These are phyloP conservation scores for Raphanus sativus DNA, from an alignment of 345 rosid genomes.

Conservation along the genomic window DNA sequence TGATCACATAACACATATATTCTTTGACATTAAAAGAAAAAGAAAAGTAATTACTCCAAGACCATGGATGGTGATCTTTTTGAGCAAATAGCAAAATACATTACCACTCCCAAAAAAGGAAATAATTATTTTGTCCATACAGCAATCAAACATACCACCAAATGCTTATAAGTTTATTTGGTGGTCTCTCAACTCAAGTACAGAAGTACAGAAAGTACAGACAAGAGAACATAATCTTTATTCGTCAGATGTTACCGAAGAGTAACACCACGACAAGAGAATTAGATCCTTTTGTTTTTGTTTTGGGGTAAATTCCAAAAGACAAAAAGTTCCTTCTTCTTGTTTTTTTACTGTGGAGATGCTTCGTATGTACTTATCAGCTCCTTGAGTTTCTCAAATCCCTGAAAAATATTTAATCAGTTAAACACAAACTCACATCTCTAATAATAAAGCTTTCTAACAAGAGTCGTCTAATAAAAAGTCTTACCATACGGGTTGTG, in stretches of 20 bases:
- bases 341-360: neutral
- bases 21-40: too few species aligned
- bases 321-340: neutral
- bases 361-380: constrained; percentile 74
- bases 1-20: too few species aligned
- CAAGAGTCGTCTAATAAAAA: neutral
- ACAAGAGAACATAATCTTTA: constrained; percentile 11
- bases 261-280: constrained; percentile 39
- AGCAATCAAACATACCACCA: constrained; percentile 12
- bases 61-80: neutral
- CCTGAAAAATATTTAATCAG: constrained; percentile 40
- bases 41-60: neutral
- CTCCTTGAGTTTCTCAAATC: constrained; percentile 81
- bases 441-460: neutral
- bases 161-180: constrained; percentile 7
- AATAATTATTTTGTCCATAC: constrained; percentile 6
- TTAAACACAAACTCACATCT: neutral
- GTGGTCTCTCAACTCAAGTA: neutral
- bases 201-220: constrained; percentile 3
- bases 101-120: neutral
- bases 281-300: neutral
- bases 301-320: neutral
- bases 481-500: constrained; percentile 69
- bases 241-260: constrained; percentile 42
- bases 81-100: constrained; percentile 15